Base-by-base conservation (phyloP, 2,329 filamentous ascomycete species). In the Apiospora aurea region DNA sequence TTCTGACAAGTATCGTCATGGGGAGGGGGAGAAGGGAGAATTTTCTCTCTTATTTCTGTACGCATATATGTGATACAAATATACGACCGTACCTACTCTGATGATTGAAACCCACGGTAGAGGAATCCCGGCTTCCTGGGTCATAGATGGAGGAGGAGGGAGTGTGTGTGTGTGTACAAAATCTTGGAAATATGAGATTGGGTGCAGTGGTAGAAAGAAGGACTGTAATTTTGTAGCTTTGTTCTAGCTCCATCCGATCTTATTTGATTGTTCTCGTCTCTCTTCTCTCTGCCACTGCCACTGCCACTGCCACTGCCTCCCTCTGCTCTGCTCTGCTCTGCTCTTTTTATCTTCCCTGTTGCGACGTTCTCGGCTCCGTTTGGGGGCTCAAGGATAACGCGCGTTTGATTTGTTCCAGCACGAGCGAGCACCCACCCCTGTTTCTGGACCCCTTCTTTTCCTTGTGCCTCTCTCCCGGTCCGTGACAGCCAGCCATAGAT, bases 321-420 rank as follows among this genome's bases (percentile, higher is more conserved):
- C n/a, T n/a, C n/a, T n/a, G n/a, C n/a, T n/a, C n/a, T n/a, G n/a
- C n/a, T 24, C 4, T 26, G n/a, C 44, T 47, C 18, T n/a, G 46
- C 46, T 53, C 24, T 26, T 13, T 29, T 14, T 14, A 10, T 24
- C 10, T 34, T 16, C 18, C 18, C 4, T 64, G 34, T 64, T 64
- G 34, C 57, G 41, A 24, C 57, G 18, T 64, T 41, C 34, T 8
- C 34, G 57, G 57, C 10, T 64, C 18, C 34, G 29, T 64, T 64
- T 64, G 57, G 57, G 57, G 57, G 18, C 34, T 41, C 29, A 41
- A 24, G 57, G 57, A 64, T n/a, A 64, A 64, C 57, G 57, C 57
- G 57, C 57, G 57, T 64, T 64, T 64, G 34, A 64, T 64, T 64
- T 41, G 57, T 64, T 64, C 34, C 57, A 64, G 18, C 57, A n/a